Evolutionary conservation across 2,329 filamentous ascomycete genomes (phyloP).

Genomic region (Hypoxylon sp.): DNA sequence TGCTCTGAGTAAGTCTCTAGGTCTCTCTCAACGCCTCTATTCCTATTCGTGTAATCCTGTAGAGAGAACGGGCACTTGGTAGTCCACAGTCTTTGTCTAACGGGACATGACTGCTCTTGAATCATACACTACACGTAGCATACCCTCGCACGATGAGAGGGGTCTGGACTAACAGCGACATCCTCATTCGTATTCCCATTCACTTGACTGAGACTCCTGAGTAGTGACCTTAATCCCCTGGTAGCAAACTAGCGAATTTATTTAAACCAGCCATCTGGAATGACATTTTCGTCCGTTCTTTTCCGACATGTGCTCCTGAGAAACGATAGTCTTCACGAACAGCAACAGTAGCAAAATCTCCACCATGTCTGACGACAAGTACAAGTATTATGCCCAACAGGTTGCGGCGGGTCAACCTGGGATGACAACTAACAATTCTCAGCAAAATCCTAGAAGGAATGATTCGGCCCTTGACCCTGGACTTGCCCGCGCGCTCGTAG

Average conservation of each 20-base stretch:
- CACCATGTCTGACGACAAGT: slow-evolving; percentile 39
- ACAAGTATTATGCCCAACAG: not conserved
- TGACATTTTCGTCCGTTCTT: slow-evolving; percentile 16
- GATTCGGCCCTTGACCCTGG: slow-evolving; percentile 47
- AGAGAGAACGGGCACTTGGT: slow-evolving; percentile 1
- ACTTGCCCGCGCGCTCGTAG: slow-evolving; percentile 31
- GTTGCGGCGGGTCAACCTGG: not conserved
- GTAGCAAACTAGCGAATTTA: not conserved
- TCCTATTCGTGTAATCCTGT: not conserved
- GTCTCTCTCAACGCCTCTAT: slow-evolving; percentile 14
- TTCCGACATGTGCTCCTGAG: not conserved
- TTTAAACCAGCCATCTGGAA: slow-evolving; percentile 27
- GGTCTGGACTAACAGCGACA: not conserved
- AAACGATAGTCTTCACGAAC: not conserved
- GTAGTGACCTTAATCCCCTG: not conserved
- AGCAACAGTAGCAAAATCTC: not conserved
- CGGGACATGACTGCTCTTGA: slow-evolving; percentile 7
- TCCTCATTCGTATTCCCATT: slow-evolving; percentile 13
- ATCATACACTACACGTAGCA: slow-evolving; percentile 17
- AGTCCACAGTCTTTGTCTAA: not conserved
- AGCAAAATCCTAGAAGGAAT: slow-evolving; percentile 1
- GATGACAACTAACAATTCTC: not conserved
- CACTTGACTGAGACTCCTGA: slow-evolving; percentile 1
- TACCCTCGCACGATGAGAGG: slow-evolving; percentile 1
- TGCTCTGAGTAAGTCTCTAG: not conserved